Conservation (phyloP, 768 basidiomycete genomes). For the Termitomyces heimii region DNA sequence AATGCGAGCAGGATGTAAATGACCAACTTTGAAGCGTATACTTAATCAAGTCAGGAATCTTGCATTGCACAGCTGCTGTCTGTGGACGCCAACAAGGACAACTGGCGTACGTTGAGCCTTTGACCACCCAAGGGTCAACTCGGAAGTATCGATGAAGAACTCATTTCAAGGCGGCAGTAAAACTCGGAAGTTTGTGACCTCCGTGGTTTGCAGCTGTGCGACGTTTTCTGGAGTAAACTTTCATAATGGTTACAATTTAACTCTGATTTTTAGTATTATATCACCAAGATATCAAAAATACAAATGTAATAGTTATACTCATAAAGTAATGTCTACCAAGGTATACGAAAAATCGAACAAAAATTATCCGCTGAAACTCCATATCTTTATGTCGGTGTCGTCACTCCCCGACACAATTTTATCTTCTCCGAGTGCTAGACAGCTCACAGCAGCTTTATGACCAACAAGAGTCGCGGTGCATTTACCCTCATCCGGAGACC, state of each 20-base stretch:
- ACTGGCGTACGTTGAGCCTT: neutral
- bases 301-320: constrained; percentile 1
- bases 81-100: neutral
- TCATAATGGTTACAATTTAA: too few relatives aligned
- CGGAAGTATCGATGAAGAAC: neutral
- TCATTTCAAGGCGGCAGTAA: too few relatives aligned
- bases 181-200: constrained; percentile 18
- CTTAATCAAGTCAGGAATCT: constrained; percentile 9
- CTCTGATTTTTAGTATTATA: too few relatives aligned
- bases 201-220: neutral
- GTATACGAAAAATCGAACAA: neutral
- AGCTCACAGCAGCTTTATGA: constrained; percentile 92
- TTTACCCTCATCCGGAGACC: constrained; percentile 85
- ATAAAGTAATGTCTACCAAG: neutral
- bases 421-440: constrained; percentile 85
- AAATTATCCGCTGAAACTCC: constrained; percentile 56
- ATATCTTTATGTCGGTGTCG: constrained; percentile 82
- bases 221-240: neutral
- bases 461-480: constrained; percentile 90
- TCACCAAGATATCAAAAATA: neutral
- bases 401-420: constrained; percentile 97
- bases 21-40: too few relatives aligned
- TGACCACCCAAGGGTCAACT: neutral
- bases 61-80: constrained; percentile 23
- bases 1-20: too few relatives aligned